Base-by-base conservation (phyloP, 2,329 filamentous ascomycete genomes). In the Colletotrichum theobromicola region DNA sequence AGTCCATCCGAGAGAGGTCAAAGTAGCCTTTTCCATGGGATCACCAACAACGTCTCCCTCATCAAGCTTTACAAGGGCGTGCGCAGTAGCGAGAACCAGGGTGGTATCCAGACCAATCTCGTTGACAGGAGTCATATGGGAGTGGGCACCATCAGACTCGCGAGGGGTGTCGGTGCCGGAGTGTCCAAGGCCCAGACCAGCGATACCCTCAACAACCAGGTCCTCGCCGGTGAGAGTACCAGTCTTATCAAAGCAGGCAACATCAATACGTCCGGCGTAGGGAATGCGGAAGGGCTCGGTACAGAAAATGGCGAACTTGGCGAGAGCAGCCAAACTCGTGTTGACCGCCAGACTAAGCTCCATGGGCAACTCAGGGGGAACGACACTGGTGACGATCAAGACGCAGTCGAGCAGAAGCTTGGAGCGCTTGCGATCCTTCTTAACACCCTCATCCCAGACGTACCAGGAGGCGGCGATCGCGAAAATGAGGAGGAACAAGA, bases 211-310 rank as follows among this genome's bases (percentile, higher is more conserved):
- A 24, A 99, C 97, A 13, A 99, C 95, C 57, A 99, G 88, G 82
- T 99, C 96, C 83, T 99, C 97, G 64, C 97, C 97, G 46, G 97
- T 99, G 74, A 99, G 86, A 2, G 97, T 99, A 78, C 97, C 97
- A 15, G 97, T 99, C 89, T 99, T 99, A 85, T 99, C 97, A 78
- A 99, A 99, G 87, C 97, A 99, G 76, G 97, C 96, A 68, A 99
- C 90, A 83, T 99, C 97, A 74, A 99, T 94, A 77, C 97, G 94
- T 35, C 97, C 97, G 78, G 96, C 97, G 79, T 94, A 98, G 1
- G 97, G 97, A 80, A 99, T 99, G 71, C 97, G 93, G 92, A 99
- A 99, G 32, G 97, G 97, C 84, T 99, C 97, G 3, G 97, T 99
- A 83, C 97, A 99, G 88, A 98, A 99, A 80, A 99, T 99, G 75